Evolutionary conservation across 208 protist genomes (phyloP), one percentile per base, ranked within the genome.

Genomic region (Novymonas esmeraldas): DNA sequence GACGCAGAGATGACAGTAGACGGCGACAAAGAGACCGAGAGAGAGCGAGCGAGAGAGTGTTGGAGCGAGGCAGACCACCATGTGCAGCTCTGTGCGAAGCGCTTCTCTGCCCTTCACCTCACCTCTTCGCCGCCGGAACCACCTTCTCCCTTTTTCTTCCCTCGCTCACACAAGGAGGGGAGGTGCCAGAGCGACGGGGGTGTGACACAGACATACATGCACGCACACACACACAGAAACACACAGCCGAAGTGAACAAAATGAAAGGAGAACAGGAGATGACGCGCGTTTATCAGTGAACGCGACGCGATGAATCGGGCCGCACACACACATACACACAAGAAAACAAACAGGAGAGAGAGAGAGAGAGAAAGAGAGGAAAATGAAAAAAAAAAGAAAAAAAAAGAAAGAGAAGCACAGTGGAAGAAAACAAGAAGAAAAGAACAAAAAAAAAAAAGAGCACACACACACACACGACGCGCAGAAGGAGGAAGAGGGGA

Each of bases 331-430:
- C 44, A 26, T 7, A 44, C 18, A 18, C 14, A 2, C 14, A 44
- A 44, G 14, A 44, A 44, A 44, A 16, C 39, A 44, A n/a, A 16
- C 6, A 44, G 24, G 7, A 11, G 16, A 20, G 11, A 38, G 6
- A 55, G 20, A 38, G 16, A 20, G 11, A 11, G 14, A 13, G 50
- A 38, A 13, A 18, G 22, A 5, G 18, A 16, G 2, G 14, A 29
- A 58, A 14, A 22, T 7, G 36, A 63, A 50, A 24, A 29, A 18
- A 41, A 26, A 48, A 22, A 46, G 10, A 48, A 38, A 9, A 51
- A 66, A 1, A 6, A 48, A 60, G 51, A 61, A 20, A 9, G 3
- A 54, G 45, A 58, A 36, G 24, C n/a, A 34, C 13, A 38, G 41
- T 36, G 34, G 22, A 18, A 50, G 44, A 54, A 36, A 16, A 13